Evolutionary conservation across 2,329 filamentous ascomycete species (phyloP).

Genomic region (Aspergillus awamori): DNA sequence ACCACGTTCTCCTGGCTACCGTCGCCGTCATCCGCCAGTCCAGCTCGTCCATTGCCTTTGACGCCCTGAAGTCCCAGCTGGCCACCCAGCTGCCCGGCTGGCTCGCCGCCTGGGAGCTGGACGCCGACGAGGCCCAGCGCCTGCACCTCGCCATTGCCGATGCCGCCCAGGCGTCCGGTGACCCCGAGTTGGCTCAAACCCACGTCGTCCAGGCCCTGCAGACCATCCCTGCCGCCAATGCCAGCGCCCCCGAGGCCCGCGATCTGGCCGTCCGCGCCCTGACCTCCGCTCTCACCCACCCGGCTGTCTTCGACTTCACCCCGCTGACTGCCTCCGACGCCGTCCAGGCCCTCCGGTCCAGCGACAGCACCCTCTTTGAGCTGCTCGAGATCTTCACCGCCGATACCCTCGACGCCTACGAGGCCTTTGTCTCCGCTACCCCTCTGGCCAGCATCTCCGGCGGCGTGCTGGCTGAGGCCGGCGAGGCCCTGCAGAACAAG

Average conservation of each 20-base stretch:
- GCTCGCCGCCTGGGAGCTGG: conserved; percentile 80
- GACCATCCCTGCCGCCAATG: conserved; percentile 66
- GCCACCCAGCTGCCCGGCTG: conserved; percentile 75
- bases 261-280: conserved; percentile 66
- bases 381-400: conserved; percentile 94
- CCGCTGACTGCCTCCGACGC: conserved; percentile 71
- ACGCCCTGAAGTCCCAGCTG: conserved; percentile 80
- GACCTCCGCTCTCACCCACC: conserved; percentile 67
- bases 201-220: conserved; percentile 77
- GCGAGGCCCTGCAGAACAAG: conserved; percentile 84
- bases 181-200: conserved; percentile 74
- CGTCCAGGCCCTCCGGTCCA: conserved; percentile 83
- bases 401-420: conserved; percentile 92
- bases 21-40: conserved; percentile 77
- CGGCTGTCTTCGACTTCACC: conserved; percentile 72
- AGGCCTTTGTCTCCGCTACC: conserved; percentile 78
- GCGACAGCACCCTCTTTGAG: conserved; percentile 83
- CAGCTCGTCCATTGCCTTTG: conserved; percentile 73
- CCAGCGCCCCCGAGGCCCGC: conserved; percentile 57
- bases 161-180: conserved; percentile 74
- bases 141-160: conserved; percentile 83
- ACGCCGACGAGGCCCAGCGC: conserved; percentile 79
- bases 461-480: conserved; percentile 76
- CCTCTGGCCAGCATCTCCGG: conserved; percentile 67
- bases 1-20: conserved; percentile 87